Base-by-base conservation (phyloP, 176 grass and related monocot species). In the Cenchrus americanus region DNA sequence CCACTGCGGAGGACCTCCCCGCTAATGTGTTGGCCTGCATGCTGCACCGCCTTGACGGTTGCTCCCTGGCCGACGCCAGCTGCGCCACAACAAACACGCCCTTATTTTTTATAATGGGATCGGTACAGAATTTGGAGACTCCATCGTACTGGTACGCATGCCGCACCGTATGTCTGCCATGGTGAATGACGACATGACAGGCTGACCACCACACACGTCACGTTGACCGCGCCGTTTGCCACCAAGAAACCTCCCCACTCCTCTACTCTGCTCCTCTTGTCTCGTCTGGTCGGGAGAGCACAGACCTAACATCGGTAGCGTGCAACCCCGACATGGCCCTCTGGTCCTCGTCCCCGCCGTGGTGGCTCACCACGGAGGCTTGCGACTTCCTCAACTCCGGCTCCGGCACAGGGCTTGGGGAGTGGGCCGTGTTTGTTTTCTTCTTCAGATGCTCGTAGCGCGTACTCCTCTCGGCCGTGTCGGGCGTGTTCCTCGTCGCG, bases 401-500 rank as follows among this genome's bases (percentile, higher is more conserved):
- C 1, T 3, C 54, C 10, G 22, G 3, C 42, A 26, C 72, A 15
- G 76, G 87, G 2, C 18, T 89, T 27, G 52, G 65, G 8, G 78
- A 89, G 0, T 94, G 92, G 92, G 53, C 85, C 46, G 75, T n/a
- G 8, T 96, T 95, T 87, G 60, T 99, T 14, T 94, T 99, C 84
- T 83, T 98, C 26, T 94, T 93, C 8, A 60, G 52, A 1, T 98
- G 93, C 77, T 86, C 96, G 0, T 93, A 98, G 88, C 88, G 77
- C 14, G 13, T 89, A 37, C 77, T 94, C 40, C 69, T 94, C 47
- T 89, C 87, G 0, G 87, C 83, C 13, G 73, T 82, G 4, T 86
- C 92, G 22, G 80, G 51, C 0, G 65, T 80, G 11, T 98, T 98
- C 96, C 50, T 98, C 8, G 10, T 89, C 22, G 53, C 44, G 48